Base-by-base conservation (phyloP, 441 rosid species). In the Gossypium davidsonii region DNA sequence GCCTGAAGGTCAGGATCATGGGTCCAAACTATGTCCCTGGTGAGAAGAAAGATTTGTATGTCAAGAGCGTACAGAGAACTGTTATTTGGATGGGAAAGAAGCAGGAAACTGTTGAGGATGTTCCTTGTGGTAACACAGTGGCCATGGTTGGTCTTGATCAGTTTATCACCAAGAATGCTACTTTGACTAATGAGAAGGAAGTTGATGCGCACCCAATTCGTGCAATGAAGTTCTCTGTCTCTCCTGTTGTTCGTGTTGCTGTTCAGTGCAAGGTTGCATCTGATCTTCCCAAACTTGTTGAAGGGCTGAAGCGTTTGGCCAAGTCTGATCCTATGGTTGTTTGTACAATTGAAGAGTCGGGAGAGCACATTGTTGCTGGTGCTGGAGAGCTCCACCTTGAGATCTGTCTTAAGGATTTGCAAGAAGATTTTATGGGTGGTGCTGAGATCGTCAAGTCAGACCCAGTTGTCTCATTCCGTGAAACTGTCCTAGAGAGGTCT, bases 1-100 rank as follows among this genome's bases (percentile, higher is more conserved):
- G 70, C 2, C 14, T 63, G 61, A 73, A 73, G 69, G 76, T 73
- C 6, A 61, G 76, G 70, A 73, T 73, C 70, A 73, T 73, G 76
- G 76, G 76, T 49, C 76, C 76, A 8, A 73, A 73, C 60, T 73
- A 51, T 62, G 70, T 73, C 0, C 76, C 70, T 11, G 76, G 76
- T 11, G 76, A 73, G 75, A 73, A 73, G 37, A 73, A 73, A 53
- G 76, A 73, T 25, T 63, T 73, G 76, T 73, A 73, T 14, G 61
- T 53, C 2, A 73, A 73, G 70, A 73, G 70, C 42, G 70, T 73
- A 0, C 76, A 73, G 70, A 73, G 76, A 34, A 73, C 76, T 51
- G 76, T 73, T 52, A 73, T 73, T 34, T 73, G 76, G 76, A 73
- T 73, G 76, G 76, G 76, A 34, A 73, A 73, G 71, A 73, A 12